phyloP scores from a whole-genome alignment of 2,329 filamentous ascomycete species.

The Scorias spongiosa region DNA sequence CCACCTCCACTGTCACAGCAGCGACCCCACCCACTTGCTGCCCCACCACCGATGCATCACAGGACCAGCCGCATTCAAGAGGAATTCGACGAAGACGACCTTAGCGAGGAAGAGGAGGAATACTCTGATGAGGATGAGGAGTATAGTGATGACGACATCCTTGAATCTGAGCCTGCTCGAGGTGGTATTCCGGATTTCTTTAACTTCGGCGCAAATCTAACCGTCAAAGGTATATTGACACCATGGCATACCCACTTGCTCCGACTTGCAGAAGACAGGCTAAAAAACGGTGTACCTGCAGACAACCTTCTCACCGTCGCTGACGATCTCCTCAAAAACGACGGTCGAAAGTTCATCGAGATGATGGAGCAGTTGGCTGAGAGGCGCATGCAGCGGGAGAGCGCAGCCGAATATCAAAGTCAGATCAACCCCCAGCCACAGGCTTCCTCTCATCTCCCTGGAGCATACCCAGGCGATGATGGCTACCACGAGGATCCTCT shows the following conservation, averaged over 20 bases:
- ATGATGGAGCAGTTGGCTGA: conserved; percentile 99
- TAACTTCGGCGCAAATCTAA: conserved; percentile 92
- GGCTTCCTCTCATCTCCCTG: conserved; percentile 6
- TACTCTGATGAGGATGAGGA: conserved; percentile 49
- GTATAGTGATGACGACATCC: conserved; percentile 41
- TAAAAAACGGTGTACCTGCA: conserved; percentile 27
- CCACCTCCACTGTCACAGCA: conserved; percentile 40
- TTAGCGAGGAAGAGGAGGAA: conserved; percentile 48
- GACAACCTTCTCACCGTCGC: conserved; percentile 97
- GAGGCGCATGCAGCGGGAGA: conserved; percentile 90
- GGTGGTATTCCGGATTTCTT: conserved; percentile 69
- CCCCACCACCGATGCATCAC: conserved; percentile 28
- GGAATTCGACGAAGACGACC: conserved; percentile 43
- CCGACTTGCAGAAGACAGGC: conserved; percentile 12
- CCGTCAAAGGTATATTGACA: conserved; percentile 58
- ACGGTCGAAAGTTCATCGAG: conserved; percentile 98
- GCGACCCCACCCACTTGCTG: conserved; percentile 15
- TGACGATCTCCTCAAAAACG: conserved; percentile 95
- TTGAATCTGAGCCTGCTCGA: conserved; percentile 44
- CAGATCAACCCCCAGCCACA: conserved; percentile 19
- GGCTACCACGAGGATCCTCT: conserved; percentile 56
- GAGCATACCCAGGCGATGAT: conserved; percentile 26
- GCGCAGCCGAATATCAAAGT: conserved; percentile 51
- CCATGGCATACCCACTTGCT: conserved; percentile 20
- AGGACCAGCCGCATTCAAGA: conserved; percentile 61